Base-by-base conservation (phyloP, 129 eudicot species). In the Lactuca saligna region DNA sequence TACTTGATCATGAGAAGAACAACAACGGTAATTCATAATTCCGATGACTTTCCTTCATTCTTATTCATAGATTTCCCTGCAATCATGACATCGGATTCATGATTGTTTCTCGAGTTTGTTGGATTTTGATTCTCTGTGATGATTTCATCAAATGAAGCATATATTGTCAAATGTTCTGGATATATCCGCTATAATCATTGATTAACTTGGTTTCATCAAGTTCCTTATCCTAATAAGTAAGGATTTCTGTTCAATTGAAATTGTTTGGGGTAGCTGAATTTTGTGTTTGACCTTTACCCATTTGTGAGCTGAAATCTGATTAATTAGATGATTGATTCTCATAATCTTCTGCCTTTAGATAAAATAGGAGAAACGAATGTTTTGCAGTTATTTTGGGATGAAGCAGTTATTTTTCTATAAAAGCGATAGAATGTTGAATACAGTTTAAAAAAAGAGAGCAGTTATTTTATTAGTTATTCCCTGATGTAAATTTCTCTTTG, bases 11-110 rank as follows among this genome's bases (percentile, higher is more conserved):
- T 29, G 7, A 12, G 10, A 29, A 3, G 14, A 29, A 8, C 13
- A 60, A 61, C 49, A 75, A 75, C 68, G 68, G 42, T 46, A 75
- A 59, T 50, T 59, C 25, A 12, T 32, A 44, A 48, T 65, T 65
- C 57, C 57, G 57, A 48, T 0, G n/a, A 17, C 35, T 56, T 56
- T 17, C 31, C 10, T 7, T 61, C 7, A 37, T 58, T 20, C 0
- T 60, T 15, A 3, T 25, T 0, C 2, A 25, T 48, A 15, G 53
- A 38, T 44, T 60, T 48, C 34, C 14, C 8, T 32, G 59, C 63
- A 72, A 61, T 61, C 41, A 56, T 46, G 58, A 37, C 9, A 16
- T 50, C 51, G 53, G 68, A 66, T 75, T 75, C 9, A 49, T 66
- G 16, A 32, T 75, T 66, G 55, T 48, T 25, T 15, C 37, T 34